Conservation (phyloP, 495 filamentous ascomycete genomes). For the Umbilicaria muhlenbergii region DNA sequence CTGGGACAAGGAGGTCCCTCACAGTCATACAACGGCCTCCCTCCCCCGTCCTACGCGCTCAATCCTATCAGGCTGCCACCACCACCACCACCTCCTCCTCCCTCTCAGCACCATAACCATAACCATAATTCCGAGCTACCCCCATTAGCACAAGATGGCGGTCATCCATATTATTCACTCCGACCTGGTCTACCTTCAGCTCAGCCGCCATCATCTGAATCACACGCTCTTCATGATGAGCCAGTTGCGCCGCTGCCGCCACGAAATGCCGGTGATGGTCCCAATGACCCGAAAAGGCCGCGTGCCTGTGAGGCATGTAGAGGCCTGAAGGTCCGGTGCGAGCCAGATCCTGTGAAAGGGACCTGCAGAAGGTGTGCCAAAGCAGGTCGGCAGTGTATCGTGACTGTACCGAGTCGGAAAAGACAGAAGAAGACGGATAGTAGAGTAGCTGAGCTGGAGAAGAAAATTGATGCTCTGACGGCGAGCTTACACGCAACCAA, state of each 20-base stretch:
- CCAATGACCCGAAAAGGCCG: conserved; percentile 51
- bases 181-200: not conserved
- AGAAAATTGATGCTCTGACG: conserved; percentile 82
- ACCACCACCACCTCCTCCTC: conserved; percentile 6
- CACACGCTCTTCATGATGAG: not conserved
- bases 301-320: conserved; percentile 92
- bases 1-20: not conserved
- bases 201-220: not conserved
- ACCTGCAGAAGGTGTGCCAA: conserved; percentile 81
- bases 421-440: conserved; percentile 88
- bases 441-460: conserved; percentile 82
- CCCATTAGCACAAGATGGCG: not conserved
- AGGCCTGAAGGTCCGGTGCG: conserved; percentile 79
- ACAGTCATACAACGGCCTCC: not conserved
- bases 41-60: not conserved
- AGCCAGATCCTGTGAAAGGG: conserved; percentile 48
- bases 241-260: not conserved
- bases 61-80: conserved; percentile 4
- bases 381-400: conserved; percentile 60
- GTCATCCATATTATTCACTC: not conserved
- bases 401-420: conserved; percentile 72
- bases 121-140: not conserved
- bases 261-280: conserved; percentile 22
- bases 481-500: conserved; percentile 52
- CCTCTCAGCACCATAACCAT: conserved; percentile 16